Conservation (phyloP, 2,329 filamentous ascomycete species). For the Canariomyces notabilis region DNA sequence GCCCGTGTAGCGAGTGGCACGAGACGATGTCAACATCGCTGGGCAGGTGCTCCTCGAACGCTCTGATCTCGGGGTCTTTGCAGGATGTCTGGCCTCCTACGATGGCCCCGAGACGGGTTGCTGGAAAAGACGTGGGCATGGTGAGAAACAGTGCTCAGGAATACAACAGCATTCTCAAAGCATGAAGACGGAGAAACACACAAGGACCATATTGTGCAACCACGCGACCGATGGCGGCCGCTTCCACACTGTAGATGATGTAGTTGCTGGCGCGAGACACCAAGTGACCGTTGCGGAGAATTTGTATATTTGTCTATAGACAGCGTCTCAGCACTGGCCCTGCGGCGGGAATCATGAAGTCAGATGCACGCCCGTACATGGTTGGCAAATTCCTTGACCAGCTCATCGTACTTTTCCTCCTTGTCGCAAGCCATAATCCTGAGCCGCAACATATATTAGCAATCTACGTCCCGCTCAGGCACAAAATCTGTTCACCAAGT, state of each 20-base stretch:
- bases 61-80: conserved; percentile 92
- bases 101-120: conserved; percentile 90
- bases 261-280: conserved; percentile 96
- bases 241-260: conserved; percentile 98
- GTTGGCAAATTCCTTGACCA: conserved; percentile 76
- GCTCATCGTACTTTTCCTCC: conserved; percentile 77
- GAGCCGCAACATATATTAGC: conserved; percentile 26
- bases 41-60: conserved; percentile 86
- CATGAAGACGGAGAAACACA: conserved; percentile 45
- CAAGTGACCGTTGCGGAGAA: conserved; percentile 89
- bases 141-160: conserved; percentile 18
- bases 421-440: conserved; percentile 94
- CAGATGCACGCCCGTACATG: conserved; percentile 59
- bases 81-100: conserved; percentile 97
- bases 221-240: conserved; percentile 80
- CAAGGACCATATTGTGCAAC: conserved; percentile 88
- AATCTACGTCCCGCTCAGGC: conserved; percentile 7
- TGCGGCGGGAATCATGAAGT: conserved; percentile 28
- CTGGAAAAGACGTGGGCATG: conserved; percentile 40
- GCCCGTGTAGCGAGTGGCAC: conserved; percentile 94
- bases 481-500: conserved; percentile 12
- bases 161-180: not conserved
- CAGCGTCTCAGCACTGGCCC: conserved; percentile 42
- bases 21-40: conserved; percentile 87
- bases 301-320: conserved; percentile 75